phyloP scores from a whole-genome alignment of 2,329 filamentous ascomycete species.

The Geosmithia morbida region DNA sequence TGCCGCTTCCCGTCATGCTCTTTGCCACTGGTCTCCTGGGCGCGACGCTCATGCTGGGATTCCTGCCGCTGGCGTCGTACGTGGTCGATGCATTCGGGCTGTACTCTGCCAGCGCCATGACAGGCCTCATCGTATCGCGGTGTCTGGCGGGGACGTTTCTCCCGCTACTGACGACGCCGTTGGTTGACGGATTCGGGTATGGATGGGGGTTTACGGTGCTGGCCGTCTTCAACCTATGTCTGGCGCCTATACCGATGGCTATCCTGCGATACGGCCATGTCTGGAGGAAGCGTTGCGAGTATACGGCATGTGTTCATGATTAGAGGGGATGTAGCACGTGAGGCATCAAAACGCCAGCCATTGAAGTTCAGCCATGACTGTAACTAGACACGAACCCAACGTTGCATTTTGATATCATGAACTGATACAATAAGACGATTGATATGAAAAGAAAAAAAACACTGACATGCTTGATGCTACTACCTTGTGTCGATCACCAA shows the following conservation, averaged over 20 bases:
- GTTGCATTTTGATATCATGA: too few species aligned
- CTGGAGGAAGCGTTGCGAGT: constrained; percentile 31
- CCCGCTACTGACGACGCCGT: constrained; percentile 32
- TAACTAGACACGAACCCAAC: too few species aligned
- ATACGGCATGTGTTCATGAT: neutral
- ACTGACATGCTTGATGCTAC: too few species aligned
- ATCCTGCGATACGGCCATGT: constrained; percentile 33
- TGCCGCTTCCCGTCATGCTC: constrained; percentile 28
- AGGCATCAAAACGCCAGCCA: too few species aligned
- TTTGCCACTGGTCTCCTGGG: constrained; percentile 28
- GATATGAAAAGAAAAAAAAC: too few species aligned
- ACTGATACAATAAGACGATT: too few species aligned
- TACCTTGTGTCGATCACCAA: too few species aligned
- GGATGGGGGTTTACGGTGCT: constrained; percentile 35
- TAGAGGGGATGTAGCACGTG: too few species aligned
- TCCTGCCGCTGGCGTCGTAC: constrained; percentile 37
- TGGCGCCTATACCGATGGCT: constrained; percentile 35
- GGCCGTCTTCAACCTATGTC: constrained; percentile 20
- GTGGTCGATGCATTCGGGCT: constrained; percentile 41
- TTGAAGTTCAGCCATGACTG: too few species aligned
- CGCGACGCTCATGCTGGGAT: constrained; percentile 25
- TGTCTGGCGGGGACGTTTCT: constrained; percentile 43
- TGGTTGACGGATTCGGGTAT: constrained; percentile 32
- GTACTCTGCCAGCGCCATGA: constrained; percentile 42
- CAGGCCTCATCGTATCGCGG: constrained; percentile 37